These are phyloP conservation scores for Marsdenia floribunda DNA, from an alignment of 257 asterid genomes.

Conservation along the genomic window DNA sequence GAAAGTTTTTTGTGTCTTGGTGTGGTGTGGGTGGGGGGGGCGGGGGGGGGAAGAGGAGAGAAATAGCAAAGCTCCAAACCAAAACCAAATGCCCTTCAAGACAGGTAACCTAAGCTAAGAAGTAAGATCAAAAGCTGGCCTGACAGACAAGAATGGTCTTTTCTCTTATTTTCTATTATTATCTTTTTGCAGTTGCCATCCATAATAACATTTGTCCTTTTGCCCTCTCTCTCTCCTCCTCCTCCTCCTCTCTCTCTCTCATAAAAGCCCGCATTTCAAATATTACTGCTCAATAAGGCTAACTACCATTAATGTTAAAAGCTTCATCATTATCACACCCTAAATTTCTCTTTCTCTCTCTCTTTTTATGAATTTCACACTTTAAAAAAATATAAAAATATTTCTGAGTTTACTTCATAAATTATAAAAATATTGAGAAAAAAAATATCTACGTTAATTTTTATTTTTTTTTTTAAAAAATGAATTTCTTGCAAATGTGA, in stretches of 20 bases:
- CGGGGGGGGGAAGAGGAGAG: too few relatives aligned
- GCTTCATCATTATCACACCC: constrained; percentile 17
- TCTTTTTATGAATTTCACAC: too few relatives aligned
- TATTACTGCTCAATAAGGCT: constrained; percentile 26
- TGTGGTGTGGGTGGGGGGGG: too few relatives aligned
- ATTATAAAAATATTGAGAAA: too few relatives aligned
- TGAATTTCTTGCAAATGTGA: too few relatives aligned
- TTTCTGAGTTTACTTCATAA: too few relatives aligned
- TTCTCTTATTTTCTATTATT: background rate
- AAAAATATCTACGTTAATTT: too few relatives aligned
- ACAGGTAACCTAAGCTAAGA: constrained; percentile 29
- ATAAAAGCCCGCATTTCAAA: constrained; percentile 22
- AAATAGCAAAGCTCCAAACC: constrained; percentile 24
- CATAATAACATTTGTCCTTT: constrained; percentile 3
- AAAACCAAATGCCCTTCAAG: constrained; percentile 33
- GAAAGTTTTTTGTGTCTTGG: background rate
- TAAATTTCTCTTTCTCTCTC: too few relatives aligned
- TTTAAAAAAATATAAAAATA: too few relatives aligned
- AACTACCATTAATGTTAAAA: constrained; percentile 40
- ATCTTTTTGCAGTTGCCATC: background rate
- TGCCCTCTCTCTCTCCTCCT: too few relatives aligned
- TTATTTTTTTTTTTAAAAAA: too few relatives aligned
- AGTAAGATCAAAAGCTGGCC: constrained; percentile 30
- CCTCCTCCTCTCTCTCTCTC: background rate
- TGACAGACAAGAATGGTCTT: constrained; percentile 7